Evolutionary conservation across 805 yeast species (phyloP), one percentile per base, ranked within the genome.

Genomic region (Pichia heedii): DNA sequence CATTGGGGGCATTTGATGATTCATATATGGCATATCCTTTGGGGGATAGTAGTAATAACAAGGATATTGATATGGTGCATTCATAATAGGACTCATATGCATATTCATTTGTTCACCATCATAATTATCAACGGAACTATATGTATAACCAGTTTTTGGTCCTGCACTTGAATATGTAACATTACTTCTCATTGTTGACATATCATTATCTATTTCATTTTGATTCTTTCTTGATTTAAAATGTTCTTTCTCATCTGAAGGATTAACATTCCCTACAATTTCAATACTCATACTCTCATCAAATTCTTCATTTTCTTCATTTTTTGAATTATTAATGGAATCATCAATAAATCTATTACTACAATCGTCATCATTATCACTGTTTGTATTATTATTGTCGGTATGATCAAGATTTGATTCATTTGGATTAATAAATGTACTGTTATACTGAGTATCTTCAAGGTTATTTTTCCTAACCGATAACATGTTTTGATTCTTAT

Each of bases 41-140:
- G 59, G 39, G 32, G 62, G 63, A 29, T 56, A 50, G 33, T 58
- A 50, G 42, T 60, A 60, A 30, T 58, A 58, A 29, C 53, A 57
- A 4, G 62, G 63, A 18, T 53, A 46, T 16, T 52, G 60, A 22
- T 48, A 49, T 41, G 26, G 42, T 19, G 11, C 24, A 21, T n/a
- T 33, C 33, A 29, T 32, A 1, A 22, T 24, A 16, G 9, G 29
- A 8, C 22, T 35, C 11, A 27, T 35, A 19, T 37, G 30, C 18
- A 27, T 33, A 11, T 20, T 37, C 8, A 35, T 24, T 9, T 24
- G 35, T 13, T 37, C 50, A 34, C 37, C 43, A 33, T 56, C 62
- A 13, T 46, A 54, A 21, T 51, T 54, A 43, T 58, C 64, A 22
- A 50, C 49, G 6, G 64, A 56, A 11, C 58, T 53, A 39, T 51